Conservation (phyloP, 768 basidiomycete genomes). For the Amanita exitialis region DNA sequence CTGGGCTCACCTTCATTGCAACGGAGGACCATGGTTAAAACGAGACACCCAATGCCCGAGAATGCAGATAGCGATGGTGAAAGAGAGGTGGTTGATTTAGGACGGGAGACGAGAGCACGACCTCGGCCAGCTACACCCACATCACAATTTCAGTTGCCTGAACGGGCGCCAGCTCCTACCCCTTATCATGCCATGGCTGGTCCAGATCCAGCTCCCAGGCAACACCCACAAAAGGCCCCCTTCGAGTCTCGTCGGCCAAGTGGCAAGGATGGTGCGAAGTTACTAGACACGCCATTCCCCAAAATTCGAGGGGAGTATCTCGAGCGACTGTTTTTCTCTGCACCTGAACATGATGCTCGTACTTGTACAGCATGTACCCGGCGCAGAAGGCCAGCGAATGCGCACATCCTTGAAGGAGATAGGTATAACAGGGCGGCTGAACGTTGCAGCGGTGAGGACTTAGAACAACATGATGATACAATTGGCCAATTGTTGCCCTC, state of each 20-base stretch:
- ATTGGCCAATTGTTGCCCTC: constrained; percentile 14
- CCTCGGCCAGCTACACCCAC: constrained; percentile 3
- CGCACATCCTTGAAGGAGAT: constrained; percentile 10
- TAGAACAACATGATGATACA: constrained; percentile 8
- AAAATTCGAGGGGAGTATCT: constrained; percentile 71
- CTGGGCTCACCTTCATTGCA: background rate
- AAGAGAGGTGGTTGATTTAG: background rate
- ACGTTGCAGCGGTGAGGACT: background rate
- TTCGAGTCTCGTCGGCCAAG: background rate
- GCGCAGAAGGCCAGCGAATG: constrained; percentile 17
- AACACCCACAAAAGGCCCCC: background rate
- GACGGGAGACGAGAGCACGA: background rate
- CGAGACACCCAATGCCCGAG: background rate
- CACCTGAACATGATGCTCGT: constrained; percentile 62
- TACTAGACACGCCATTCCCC: constrained; percentile 56
- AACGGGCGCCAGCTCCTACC: constrained; percentile 26
- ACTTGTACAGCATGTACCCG: constrained; percentile 63
- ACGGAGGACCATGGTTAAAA: background rate
- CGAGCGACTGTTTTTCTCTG: constrained; percentile 74
- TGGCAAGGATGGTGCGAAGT: background rate
- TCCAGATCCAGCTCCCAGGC: constrained; percentile 2
- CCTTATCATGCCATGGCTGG: constrained; percentile 20
- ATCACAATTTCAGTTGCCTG: background rate
- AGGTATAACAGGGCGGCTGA: constrained; percentile 3
- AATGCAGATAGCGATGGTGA: background rate